phyloP scores from a whole-genome alignment of 371 early-diverging fungal species.

The Mortierella sp. region DNA sequence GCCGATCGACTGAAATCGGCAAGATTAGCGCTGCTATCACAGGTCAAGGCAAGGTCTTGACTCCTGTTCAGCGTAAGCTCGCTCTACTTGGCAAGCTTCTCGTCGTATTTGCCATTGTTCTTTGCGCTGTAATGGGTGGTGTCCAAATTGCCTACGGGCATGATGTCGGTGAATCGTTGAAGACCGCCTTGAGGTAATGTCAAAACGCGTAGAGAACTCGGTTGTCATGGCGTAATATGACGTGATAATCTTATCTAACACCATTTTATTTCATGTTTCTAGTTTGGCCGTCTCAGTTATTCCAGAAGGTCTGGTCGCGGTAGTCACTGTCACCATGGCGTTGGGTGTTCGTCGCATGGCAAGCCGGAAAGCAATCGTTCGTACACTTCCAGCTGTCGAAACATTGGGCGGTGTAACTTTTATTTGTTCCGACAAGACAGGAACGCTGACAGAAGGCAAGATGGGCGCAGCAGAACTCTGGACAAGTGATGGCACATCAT shows the following conservation, averaged over 20 bases:
- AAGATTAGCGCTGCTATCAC: constrained; percentile 82
- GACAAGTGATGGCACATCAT: constrained; percentile 73
- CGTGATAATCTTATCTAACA: constrained; percentile 51
- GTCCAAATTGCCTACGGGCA: constrained; percentile 81
- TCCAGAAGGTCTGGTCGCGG: constrained; percentile 93
- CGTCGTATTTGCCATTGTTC: constrained; percentile 65
- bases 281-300: constrained; percentile 86
- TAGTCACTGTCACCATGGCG: constrained; percentile 89
- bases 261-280: constrained; percentile 55
- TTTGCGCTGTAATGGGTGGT: constrained; percentile 86
- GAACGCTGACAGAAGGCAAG: constrained; percentile 95
- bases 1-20: constrained; percentile 80
- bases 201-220: no score
- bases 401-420: constrained; percentile 93
- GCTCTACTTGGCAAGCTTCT: constrained; percentile 68
- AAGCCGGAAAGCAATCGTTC: constrained; percentile 80
- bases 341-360: constrained; percentile 91
- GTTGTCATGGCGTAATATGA: no score
- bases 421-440: constrained; percentile 96
- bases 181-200: constrained; percentile 64
- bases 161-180: constrained; percentile 58
- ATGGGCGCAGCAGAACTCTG: constrained; percentile 82
- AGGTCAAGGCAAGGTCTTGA: constrained; percentile 63
- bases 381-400: constrained; percentile 91
- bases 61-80: constrained; percentile 82